phyloP scores from a whole-genome alignment of 495 filamentous ascomycete genomes.

The Geopyxis carbonaria region DNA sequence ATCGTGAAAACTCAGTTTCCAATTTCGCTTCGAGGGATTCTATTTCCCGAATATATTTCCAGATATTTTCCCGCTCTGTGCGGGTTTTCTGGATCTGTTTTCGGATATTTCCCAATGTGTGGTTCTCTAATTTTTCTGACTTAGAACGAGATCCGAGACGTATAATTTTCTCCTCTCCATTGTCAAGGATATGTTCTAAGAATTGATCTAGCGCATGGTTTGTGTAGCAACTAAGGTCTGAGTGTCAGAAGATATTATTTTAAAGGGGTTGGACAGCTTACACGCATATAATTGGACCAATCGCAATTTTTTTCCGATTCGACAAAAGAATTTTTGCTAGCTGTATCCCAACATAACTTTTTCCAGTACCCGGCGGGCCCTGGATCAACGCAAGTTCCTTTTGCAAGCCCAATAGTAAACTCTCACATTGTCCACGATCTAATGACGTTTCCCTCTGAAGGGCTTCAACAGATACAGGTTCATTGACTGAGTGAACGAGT shows the following conservation, averaged over 20 bases:
- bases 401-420: slow-evolving; percentile 39
- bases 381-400: slow-evolving; percentile 49
- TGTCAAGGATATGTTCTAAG: slow-evolving; percentile 43
- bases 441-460: slow-evolving; percentile 15
- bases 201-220: slow-evolving; percentile 63
- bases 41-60: neutral
- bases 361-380: slow-evolving; percentile 71
- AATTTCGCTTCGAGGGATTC: neutral
- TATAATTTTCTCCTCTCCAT: slow-evolving; percentile 42
- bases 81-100: neutral
- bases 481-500: slow-evolving; percentile 13
- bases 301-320: slow-evolving; percentile 31
- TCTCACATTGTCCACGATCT: slow-evolving; percentile 31
- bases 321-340: slow-evolving; percentile 45
- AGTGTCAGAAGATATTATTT: slow-evolving; percentile 15
- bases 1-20: too few species aligned
- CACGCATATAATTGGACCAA: slow-evolving; percentile 49
- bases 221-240: slow-evolving; percentile 39
- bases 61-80: neutral
- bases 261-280: slow-evolving; percentile 10
- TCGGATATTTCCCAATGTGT: neutral
- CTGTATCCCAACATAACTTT: slow-evolving; percentile 29
- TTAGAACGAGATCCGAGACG: slow-evolving; percentile 53
- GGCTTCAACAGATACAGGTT: slow-evolving; percentile 1
- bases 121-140: slow-evolving; percentile 28